Evolutionary conservation across 352 stramenopile genomes (phyloP), one percentile per base, ranked within the genome.

Genomic region (Phytophthora nicotianae): DNA sequence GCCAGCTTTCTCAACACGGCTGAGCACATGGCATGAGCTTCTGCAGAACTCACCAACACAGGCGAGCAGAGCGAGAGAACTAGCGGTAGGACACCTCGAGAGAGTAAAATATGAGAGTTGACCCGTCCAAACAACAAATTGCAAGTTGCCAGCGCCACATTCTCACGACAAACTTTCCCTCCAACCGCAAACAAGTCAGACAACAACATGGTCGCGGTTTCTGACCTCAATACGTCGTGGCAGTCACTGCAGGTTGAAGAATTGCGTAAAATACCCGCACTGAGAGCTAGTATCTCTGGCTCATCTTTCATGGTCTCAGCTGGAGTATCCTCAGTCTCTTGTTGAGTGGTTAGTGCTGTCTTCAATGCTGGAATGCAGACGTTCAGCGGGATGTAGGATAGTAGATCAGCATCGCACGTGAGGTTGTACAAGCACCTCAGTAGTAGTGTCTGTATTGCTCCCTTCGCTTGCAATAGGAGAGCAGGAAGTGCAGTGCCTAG

Each of bases 81-180:
- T 13, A 89, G 66, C 4, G 77, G 72, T 14, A 92, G 51, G 2
- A 89, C 68, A 3, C 73, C 61, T 24, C 70, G 72, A 6, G 68
- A 68, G 0, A 92, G 60, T 35, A 92, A 58, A 6, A 75, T 50
- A 26, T 71, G 73, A 21, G 83, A 89, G 57, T 92, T 92, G 49
- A 89, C 68, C 8, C 62, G 65, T 14, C 83, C 81, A 4, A 92
- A 72, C 16, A 92, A 77, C 32, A 92, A 57, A 53, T 90, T 92
- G 70, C 81, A 90, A 2, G 75, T 66, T 57, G 77, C 81, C 29
- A 90, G 48, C 13, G 75, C 73, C 5, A 78, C 63, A 54, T 90
- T 81, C 26, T 86, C 75, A 45, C 75, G 77, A 33, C 71, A 79
- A 7, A 55, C 4, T 5, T 70, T 67, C 23, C 60, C 47, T 56